Evolutionary conservation across 441 rosid genomes (phyloP), one percentile per base, ranked within the genome.

Genomic region (Brassica hybrid): DNA sequence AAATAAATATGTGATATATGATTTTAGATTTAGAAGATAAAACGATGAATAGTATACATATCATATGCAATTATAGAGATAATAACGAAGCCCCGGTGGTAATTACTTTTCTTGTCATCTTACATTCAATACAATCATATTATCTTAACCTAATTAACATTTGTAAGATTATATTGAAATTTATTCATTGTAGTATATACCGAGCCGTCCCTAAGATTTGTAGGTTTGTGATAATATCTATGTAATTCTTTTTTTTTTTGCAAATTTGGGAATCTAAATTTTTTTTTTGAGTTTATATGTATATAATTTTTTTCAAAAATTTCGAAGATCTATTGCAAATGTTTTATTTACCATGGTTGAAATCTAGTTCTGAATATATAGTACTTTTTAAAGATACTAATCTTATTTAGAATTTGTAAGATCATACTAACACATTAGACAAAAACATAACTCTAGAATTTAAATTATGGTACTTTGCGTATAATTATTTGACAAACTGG

Each of bases 61-160:
- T 27, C 67, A 67, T 67, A 65, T 65, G 16, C 9, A 18, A 7
- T 66, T 11, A 50, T 13, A n/a, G 27, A 18, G 32, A 4, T 74
- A 38, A 25, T 38, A 21, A 21, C 23, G 45, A 23, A 23, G 2
- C 21, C 7, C 32, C 23, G 23, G 23, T 65, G 17, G 7, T 17
- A 36, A 65, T 4, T 14, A 9, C 7, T 54, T 7, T 7, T 60
- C 16, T 60, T 23, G 36, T 60, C 18, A 32, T n/a, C 11, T 21
- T 50, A 32, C 19, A 36, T 11, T 30, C 17, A 13, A n/a, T 73
- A 7, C n/a, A 9, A 16, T 50, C 65, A 10, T 34, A 36, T 2
- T 16, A 10, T 48, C 17, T 36, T 65, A 65, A 7, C 27, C 18
- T 17, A 10, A 65, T 64, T 2, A 50, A 50, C 6, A 16, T 10